A percentile compares a stretch with the other conserved stretches of the same genome.
Conservation (phyloP, 2,329 filamentous ascomycete genomes). For the Purpureocillium lavendulum region DNA sequence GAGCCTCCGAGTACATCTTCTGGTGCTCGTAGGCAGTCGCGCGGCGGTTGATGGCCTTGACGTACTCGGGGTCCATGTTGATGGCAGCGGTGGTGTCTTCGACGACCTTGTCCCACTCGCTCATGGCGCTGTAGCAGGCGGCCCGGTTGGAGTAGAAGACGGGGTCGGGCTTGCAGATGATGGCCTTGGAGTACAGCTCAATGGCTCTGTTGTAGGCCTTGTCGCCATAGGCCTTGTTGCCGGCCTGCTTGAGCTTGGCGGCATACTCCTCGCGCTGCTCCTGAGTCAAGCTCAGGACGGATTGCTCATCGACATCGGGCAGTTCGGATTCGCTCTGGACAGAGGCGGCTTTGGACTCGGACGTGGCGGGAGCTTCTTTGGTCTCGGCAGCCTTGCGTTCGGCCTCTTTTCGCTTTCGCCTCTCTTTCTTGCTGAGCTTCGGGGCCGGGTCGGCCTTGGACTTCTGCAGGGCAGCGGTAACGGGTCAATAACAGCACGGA, state of each 20-base stretch:
- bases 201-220: conserved; percentile 95
- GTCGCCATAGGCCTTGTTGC: conserved; percentile 91
- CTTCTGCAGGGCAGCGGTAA: conserved; percentile 25
- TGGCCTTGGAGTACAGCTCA: conserved; percentile 89
- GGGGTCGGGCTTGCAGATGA: conserved; percentile 92
- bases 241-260: conserved; percentile 84
- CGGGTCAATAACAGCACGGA: conserved; percentile 3
- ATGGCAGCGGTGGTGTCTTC: conserved; percentile 95
- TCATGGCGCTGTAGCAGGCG: conserved; percentile 90
- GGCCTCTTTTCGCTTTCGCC: conserved; percentile 77
- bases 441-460: conserved; percentile 40
- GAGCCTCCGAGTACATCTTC: conserved; percentile 82
- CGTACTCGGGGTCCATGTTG: conserved; percentile 87
- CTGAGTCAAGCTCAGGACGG: conserved; percentile 39
- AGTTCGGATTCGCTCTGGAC: conserved; percentile 58
- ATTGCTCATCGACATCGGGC: conserved; percentile 56
- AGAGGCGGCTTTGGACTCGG: conserved; percentile 40
- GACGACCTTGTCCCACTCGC: conserved; percentile 91
- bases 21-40: conserved; percentile 96
- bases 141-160: conserved; percentile 99
- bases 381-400: conserved; percentile 48
- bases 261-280: conserved; percentile 81
- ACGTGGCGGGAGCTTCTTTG: conserved; percentile 26
- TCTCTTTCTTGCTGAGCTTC: conserved; percentile 84
- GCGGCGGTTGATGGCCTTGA: conserved; percentile 94